Percentiles rank a stretch among this genome's conserved stretches.
Evolutionary conservation across 2,329 filamentous ascomycete genomes (phyloP).

Genomic region (Metarhizium anisopliae): DNA sequence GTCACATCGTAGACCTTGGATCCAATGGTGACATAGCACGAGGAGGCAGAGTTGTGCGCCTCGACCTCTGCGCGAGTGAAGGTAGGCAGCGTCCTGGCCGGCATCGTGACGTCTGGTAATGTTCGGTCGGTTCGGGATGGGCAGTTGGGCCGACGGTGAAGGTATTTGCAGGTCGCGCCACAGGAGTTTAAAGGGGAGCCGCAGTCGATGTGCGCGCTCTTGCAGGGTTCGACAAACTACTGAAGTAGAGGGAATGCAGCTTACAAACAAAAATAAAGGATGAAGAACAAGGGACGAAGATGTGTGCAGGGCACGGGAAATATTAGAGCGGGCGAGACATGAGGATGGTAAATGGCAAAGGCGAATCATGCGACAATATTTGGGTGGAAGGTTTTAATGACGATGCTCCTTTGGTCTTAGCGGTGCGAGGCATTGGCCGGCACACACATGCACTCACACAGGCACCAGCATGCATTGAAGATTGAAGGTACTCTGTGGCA

Average conservation of each 20-base stretch:
- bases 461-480: no score
- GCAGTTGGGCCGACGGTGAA: background rate
- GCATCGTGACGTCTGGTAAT: slow-evolving; percentile 44
- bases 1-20: slow-evolving; percentile 93
- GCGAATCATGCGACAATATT: background rate
- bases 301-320: background rate
- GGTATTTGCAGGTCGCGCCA: background rate
- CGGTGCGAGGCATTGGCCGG: background rate
- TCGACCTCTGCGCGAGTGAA: slow-evolving; percentile 75
- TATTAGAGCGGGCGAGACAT: background rate
- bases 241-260: background rate
- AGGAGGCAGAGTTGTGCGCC: slow-evolving; percentile 68
- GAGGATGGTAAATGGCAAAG: background rate
- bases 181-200: background rate
- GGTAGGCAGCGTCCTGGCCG: slow-evolving; percentile 71
- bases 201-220: background rate
- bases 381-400: slow-evolving; percentile 4
- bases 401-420: slow-evolving; percentile 1
- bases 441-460: no score
- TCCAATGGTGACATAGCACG: slow-evolving; percentile 88
- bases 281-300: background rate
- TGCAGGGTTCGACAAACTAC: background rate
- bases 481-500: no score
- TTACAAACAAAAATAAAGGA: background rate
- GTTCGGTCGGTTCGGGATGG: background rate